Evolutionary conservation across 2,329 filamentous ascomycete genomes (phyloP).

Genomic region (Aspergillus amoenus): DNA sequence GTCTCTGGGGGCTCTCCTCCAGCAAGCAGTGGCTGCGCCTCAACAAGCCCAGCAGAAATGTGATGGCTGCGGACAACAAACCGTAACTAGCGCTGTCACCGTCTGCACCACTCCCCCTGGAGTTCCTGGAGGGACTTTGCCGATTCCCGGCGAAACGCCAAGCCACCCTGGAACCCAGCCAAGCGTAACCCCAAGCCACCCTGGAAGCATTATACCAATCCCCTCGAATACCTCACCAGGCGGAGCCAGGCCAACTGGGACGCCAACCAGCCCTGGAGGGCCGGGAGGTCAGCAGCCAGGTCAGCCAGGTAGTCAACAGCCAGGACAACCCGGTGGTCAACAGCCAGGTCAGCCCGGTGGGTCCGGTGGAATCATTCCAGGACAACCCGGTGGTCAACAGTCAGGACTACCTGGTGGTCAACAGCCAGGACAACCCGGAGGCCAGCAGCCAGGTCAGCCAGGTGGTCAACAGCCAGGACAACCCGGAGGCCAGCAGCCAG

Average conservation of each 20-base stretch:
- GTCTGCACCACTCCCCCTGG: neutral
- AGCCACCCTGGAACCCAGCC: neutral
- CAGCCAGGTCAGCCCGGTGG: neutral
- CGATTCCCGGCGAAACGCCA: neutral
- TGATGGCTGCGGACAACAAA: conserved; percentile 1
- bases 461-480: no score
- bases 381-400: no score
- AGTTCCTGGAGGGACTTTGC: neutral
- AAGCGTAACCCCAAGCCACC: neutral
- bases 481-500: no score
- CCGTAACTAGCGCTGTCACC: conserved; percentile 7
- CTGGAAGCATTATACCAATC: neutral
- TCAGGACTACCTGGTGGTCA: no score
- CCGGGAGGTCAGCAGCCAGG: neutral
- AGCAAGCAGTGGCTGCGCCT: conserved; percentile 2
- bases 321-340: neutral
- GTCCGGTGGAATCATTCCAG: no score
- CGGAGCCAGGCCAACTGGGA: neutral
- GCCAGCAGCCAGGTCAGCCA: no score
- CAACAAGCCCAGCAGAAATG: neutral
- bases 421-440: no score
- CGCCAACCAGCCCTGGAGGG: neutral
- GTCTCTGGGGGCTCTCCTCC: conserved; percentile 1
- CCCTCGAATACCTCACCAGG: neutral
- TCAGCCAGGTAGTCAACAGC: neutral